These are phyloP conservation scores for Leccinum uliginosum DNA, from an alignment of 768 basidiomycete species.

Conservation along the genomic window DNA sequence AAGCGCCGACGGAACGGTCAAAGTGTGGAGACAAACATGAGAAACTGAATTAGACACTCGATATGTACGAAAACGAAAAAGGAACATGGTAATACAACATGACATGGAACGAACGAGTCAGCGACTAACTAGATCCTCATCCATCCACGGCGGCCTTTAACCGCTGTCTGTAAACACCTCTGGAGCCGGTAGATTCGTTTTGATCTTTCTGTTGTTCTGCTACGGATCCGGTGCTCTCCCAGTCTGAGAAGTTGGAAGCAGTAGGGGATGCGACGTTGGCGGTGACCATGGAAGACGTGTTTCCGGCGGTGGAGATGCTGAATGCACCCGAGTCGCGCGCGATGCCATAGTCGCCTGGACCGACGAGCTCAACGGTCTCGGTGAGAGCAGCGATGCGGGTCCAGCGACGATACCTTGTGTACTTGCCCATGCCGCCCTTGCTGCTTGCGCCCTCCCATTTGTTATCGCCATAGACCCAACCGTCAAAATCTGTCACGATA, in stretches of 20 bases:
- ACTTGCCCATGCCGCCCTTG: constrained; percentile 89
- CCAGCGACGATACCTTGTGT: constrained; percentile 84
- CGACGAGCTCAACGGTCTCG: constrained; percentile 63
- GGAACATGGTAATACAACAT: constrained; percentile 22
- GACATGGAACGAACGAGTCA: constrained; percentile 11
- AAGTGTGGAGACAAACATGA: constrained; percentile 70
- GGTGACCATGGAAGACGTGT: constrained; percentile 25
- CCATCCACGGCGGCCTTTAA: constrained; percentile 30
- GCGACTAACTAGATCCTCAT: constrained; percentile 7
- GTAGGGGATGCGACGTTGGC: constrained; percentile 25
- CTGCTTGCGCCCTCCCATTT: constrained; percentile 82
- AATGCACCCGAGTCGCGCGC: constrained; percentile 24
- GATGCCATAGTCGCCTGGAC: constrained; percentile 30
- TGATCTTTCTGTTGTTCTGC: constrained; percentile 18
- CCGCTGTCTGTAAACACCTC: constrained; percentile 25
- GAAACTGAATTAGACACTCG: background rate
- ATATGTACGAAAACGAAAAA: background rate
- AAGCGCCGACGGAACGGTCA: constrained; percentile 87
- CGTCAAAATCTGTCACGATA: constrained; percentile 71
- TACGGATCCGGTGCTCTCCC: constrained; percentile 26
- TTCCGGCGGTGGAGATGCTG: constrained; percentile 10
- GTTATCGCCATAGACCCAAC: constrained; percentile 94
- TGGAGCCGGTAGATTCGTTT: constrained; percentile 14
- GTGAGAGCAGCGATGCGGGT: constrained; percentile 75
- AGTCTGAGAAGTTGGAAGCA: constrained; percentile 26